phyloP scores from a whole-genome alignment of 805 yeast species.

The Wickerhamomyces mucosus region DNA sequence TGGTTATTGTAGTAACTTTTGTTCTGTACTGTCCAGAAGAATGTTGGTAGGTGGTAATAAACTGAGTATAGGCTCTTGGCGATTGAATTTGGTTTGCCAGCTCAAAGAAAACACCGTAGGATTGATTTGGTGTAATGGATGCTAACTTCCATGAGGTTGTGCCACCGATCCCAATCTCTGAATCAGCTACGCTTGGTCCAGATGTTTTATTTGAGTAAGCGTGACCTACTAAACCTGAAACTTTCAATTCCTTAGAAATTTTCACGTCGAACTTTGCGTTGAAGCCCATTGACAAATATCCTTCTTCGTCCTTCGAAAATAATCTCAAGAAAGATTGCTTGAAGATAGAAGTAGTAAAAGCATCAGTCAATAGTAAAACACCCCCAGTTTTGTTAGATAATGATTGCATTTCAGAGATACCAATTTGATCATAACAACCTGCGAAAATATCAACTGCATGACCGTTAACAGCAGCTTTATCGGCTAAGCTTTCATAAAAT shows the following conservation, averaged over 20 bases:
- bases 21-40: slow-evolving; percentile 85
- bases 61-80: slow-evolving; percentile 57
- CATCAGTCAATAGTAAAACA: slow-evolving; percentile 76
- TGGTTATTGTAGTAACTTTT: slow-evolving; percentile 79
- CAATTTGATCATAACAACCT: slow-evolving; percentile 94
- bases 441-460: slow-evolving; percentile 87
- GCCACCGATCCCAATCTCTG: slow-evolving; percentile 91
- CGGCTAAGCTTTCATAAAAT: slow-evolving; percentile 67
- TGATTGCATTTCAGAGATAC: slow-evolving; percentile 87
- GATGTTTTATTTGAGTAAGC: slow-evolving; percentile 62
- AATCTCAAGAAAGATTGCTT: slow-evolving; percentile 84
- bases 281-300: slow-evolving; percentile 81
- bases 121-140: slow-evolving; percentile 74
- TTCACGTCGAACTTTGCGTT: slow-evolving; percentile 83
- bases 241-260: slow-evolving; percentile 78
- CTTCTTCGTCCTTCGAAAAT: slow-evolving; percentile 80
- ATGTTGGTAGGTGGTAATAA: slow-evolving; percentile 88
- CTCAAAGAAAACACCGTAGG: slow-evolving; percentile 87
- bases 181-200: slow-evolving; percentile 73
- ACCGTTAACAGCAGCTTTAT: slow-evolving; percentile 59
- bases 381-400: slow-evolving; percentile 87
- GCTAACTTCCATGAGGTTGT: slow-evolving; percentile 84
- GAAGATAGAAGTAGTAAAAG: slow-evolving; percentile 90
- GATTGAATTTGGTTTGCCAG: slow-evolving; percentile 37
- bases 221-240: slow-evolving; percentile 91